These are phyloP conservation scores for Linderniella brevidens DNA, from an alignment of 257 asterid genomes.

Conservation along the genomic window DNA sequence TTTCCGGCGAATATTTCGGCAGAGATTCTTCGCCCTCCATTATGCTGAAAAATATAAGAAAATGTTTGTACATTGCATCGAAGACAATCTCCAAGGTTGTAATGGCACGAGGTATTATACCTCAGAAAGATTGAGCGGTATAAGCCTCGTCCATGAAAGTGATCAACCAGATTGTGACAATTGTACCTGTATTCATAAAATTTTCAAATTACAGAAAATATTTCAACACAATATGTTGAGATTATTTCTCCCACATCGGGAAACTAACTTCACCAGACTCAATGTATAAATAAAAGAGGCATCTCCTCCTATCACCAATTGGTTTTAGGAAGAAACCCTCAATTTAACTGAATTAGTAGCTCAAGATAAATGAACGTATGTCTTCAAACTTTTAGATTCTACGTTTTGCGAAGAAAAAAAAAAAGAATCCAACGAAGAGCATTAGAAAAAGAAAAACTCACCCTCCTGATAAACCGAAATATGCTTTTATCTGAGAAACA, in stretches of 20 bases:
- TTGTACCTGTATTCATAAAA: conserved; percentile 80
- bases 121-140: conserved; percentile 64
- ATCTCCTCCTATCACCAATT: no score
- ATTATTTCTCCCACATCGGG: no score
- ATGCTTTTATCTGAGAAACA: conserved; percentile 68
- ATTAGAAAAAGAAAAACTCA: conserved; percentile 25
- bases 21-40: conserved; percentile 95
- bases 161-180: conserved; percentile 50
- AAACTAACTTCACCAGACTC: no score
- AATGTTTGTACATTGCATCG: not conserved
- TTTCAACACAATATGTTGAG: no score
- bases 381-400: no score
- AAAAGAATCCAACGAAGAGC: no score
- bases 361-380: not conserved
- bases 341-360: no score
- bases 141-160: conserved; percentile 67
- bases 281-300: no score
- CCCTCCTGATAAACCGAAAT: conserved; percentile 98
- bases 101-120: conserved; percentile 16
- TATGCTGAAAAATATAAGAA: conserved; percentile 32
- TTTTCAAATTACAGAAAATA: conserved; percentile 7
- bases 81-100: not conserved
- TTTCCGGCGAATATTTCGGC: conserved; percentile 62
- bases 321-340: no score
- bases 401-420: no score